Evolutionary conservation across 768 basidiomycete species (phyloP).

Genomic region (Lepiota venenata): DNA sequence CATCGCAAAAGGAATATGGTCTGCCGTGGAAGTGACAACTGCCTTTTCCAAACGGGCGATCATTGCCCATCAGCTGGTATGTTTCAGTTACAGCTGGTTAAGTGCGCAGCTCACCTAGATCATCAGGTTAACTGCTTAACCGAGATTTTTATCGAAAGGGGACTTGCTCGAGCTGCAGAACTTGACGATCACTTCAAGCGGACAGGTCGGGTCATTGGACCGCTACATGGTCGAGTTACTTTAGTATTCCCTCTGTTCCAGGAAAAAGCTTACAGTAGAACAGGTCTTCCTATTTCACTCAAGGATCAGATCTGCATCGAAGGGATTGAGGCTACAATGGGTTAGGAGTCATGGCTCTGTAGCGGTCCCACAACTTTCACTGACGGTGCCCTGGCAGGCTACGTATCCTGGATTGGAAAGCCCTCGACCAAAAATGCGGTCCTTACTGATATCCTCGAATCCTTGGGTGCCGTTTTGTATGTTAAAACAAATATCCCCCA

Average conservation of each 20-base stretch:
- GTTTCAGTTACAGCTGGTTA: conserved; percentile 15
- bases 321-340: conserved; percentile 69
- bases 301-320: conserved; percentile 74
- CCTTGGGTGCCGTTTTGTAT: conserved; percentile 67
- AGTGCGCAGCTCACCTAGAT: background rate
- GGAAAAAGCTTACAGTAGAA: background rate
- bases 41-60: conserved; percentile 79
- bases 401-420: conserved; percentile 69
- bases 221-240: conserved; percentile 54
- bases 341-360: conserved; percentile 23
- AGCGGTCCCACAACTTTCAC: background rate
- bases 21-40: conserved; percentile 63
- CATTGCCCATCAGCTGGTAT: conserved; percentile 74
- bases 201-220: conserved; percentile 67
- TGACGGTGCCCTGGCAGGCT: conserved; percentile 37
- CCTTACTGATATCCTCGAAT: conserved; percentile 63
- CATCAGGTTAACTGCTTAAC: conserved; percentile 75
- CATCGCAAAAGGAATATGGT: conserved; percentile 52
- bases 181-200: conserved; percentile 59
- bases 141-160: conserved; percentile 78
- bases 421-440: conserved; percentile 56
- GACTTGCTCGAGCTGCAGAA: conserved; percentile 57
- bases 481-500: conserved; percentile 78
- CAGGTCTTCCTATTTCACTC: conserved; percentile 61
- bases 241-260: background rate